Base-by-base conservation (phyloP, 352 stramenopile genomes). In the Pythium sukuiense region DNA sequence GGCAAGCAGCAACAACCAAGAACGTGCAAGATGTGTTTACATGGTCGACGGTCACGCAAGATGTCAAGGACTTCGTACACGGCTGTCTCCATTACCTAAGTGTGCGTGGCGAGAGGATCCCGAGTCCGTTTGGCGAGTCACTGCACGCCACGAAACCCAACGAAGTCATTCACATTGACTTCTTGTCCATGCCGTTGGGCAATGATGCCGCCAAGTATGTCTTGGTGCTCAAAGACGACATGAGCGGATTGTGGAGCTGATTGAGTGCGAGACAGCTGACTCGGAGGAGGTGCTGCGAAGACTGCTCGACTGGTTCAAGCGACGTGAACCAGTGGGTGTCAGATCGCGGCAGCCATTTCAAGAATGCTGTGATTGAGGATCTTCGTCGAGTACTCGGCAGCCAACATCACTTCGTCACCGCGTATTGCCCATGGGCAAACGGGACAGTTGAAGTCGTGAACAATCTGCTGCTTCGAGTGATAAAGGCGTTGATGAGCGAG, bases 91-190 rank as follows among this genome's bases (percentile, higher is more conserved):
- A 50, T 9, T 29, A n/a, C 18, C 29, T 50, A n/a, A 50, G 18
- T 13, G 43, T 50, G 18, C 43, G 43, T 14, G 43, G 43, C 3
- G 43, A 50, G 43, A 41, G 14, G 35, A 41, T 41, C 35, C 35
- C 35, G 8, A 5, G 11, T 24, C 43, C 43, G 13, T 66, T 65
- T 29, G 68, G 64, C 3, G 46, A 62, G 26, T 50, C 58, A 0
- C 6, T 77, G 27, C 48, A 52, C 16, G 67, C 64, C 2, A 76
- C 71, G 0, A 74, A 70, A 11, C 73, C 71, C 0, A 81, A 81
- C 16, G 67, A 84, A 32, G 4, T 76, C 1, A 30, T 81, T 0
- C 66, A 81, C 30, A 81, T 84, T 29, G 71, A 80, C 14, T 84
- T 69, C 14, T 24, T 81, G 14, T 65, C 55, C 0, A 64, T 80